These are phyloP conservation scores for Aspergillus tubingensis DNA, from an alignment of 2,329 filamentous ascomycete genomes.

Conservation along the genomic window DNA sequence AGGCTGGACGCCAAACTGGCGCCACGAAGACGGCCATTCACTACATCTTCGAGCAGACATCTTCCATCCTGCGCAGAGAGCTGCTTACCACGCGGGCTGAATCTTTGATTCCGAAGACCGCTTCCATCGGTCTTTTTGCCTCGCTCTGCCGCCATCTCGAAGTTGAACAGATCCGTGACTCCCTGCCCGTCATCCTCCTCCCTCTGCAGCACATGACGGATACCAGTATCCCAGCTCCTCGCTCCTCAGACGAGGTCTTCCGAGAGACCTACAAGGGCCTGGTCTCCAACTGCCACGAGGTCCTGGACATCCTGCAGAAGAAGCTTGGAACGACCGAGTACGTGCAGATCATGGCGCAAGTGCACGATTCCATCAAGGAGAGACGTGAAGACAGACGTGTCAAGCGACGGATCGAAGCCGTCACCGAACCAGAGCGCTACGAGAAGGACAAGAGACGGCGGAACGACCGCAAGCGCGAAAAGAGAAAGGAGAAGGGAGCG, in stretches of 20 bases:
- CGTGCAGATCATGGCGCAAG: conserved; percentile 64
- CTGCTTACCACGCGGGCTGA: conserved; percentile 61
- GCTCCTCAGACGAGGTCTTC: conserved; percentile 70
- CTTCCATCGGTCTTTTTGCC: conserved; percentile 72
- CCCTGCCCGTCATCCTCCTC: conserved; percentile 64
- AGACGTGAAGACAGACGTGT: conserved; percentile 72
- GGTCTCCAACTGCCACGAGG: conserved; percentile 70
- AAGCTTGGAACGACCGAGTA: conserved; percentile 80
- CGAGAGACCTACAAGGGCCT: conserved; percentile 69
- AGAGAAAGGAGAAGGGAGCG: conserved; percentile 74
- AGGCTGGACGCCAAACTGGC: conserved; percentile 31
- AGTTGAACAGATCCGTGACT: conserved; percentile 58
- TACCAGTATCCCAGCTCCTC: conserved; percentile 69
- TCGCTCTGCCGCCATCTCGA: conserved; percentile 67
- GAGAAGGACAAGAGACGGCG: conserved; percentile 79
- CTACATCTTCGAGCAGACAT: conserved; percentile 77
- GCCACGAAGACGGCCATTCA: conserved; percentile 58
- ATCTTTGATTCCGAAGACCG: conserved; percentile 71
- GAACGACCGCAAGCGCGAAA: conserved; percentile 79
- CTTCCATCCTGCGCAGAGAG: conserved; percentile 76
- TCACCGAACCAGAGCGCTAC: conserved; percentile 76
- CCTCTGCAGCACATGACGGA: conserved; percentile 85
- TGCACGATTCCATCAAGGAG: conserved; percentile 70
- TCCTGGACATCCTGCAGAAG: conserved; percentile 80
- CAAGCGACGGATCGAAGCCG: conserved; percentile 88